Evolutionary conservation across 169 alveolate genomes (phyloP), one percentile per base, ranked within the genome.

Genomic region (Plasmodium coatneyi): DNA sequence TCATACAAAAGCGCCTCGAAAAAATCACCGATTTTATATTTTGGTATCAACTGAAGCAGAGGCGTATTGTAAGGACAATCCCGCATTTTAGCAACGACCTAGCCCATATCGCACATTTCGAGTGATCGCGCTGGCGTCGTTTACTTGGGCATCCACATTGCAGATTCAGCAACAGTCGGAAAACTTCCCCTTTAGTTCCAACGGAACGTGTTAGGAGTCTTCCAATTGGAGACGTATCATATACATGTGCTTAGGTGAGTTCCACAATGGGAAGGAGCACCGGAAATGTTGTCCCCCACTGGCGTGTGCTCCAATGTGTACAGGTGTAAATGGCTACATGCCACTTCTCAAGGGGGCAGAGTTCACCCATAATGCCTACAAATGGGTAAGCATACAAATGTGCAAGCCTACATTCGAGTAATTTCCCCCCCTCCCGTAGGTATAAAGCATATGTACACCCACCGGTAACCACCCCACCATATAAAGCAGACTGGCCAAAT

Each of bases 401-500:
- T 12, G 43, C 49, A 74, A 5, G 39, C 12, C n/a, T 41, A 72
- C 43, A 34, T 72, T 72, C 19, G 3, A 60, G 34, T 60, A 60
- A 60, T 12, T 60, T 22, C 34, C 16, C 14, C 34, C 52, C 14
- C 41, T 32, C 19, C 52, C 41, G 4, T 19, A 36, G 22, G 22
- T 72, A 30, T 34, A 34, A 72, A n/a, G 3, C 39, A 32, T 32
- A 32, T 3, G 3, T 16, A 43, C 2, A 43, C 52, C 12, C 52
- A 43, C 52, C 16, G 52, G 52, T 28, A 30, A 12, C 25, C 30
- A 5, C 41, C 19, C 3, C 39, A 7, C 56, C 32, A 14, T 9
- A 30, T n/a, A 39, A 83, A 84, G 30, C 72, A 71, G 71, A 52
- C 92, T 39, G 71, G 84, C 70, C 19, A 39, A 72, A 9, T 80